phyloP scores from a whole-genome alignment of 2,329 filamentous ascomycete species.

The Hymenoscyphus repandus region DNA sequence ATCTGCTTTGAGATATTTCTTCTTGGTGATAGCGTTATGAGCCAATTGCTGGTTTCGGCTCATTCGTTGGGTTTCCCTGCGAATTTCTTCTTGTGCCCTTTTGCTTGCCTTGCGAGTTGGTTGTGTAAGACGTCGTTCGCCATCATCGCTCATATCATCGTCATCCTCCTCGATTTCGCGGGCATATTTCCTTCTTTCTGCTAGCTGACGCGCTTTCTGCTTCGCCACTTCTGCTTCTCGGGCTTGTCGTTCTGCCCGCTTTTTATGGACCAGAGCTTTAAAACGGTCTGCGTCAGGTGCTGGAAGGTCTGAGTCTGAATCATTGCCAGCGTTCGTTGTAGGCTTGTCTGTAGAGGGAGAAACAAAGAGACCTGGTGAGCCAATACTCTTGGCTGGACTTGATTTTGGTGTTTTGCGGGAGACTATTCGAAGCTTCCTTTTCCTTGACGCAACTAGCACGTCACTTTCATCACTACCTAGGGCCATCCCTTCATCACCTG shows the following conservation, averaged over 20 bases:
- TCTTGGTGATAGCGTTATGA: constrained; percentile 85
- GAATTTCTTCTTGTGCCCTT: constrained; percentile 92
- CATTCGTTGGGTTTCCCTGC: constrained; percentile 87
- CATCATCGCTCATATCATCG: constrained; percentile 55
- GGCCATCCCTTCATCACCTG: constrained; percentile 30
- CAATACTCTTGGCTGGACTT: constrained; percentile 13
- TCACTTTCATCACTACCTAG: constrained; percentile 30
- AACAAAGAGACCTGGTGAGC: constrained; percentile 38
- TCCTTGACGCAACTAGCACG: constrained; percentile 21
- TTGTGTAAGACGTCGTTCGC: constrained; percentile 63
- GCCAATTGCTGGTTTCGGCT: constrained; percentile 84
- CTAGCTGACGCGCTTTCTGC: constrained; percentile 32
- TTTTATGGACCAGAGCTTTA: constrained; percentile 66
- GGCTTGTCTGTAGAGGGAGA: constrained; percentile 27
- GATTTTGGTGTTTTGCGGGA: constrained; percentile 21
- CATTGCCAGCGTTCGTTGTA: constrained; percentile 29
- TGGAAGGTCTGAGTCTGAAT: constrained; percentile 36
- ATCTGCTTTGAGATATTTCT: constrained; percentile 79
- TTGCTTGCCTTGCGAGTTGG: constrained; percentile 84
- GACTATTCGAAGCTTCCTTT: constrained; percentile 22
- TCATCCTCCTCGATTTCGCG: constrained; percentile 50
- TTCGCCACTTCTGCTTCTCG: constrained; percentile 56
- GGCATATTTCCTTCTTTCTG: constrained; percentile 39
- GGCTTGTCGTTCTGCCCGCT: constrained; percentile 64
- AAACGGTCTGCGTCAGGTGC: constrained; percentile 54